Conservation (phyloP, 345 rosid genomes). For the Toxicodendron radicans region DNA sequence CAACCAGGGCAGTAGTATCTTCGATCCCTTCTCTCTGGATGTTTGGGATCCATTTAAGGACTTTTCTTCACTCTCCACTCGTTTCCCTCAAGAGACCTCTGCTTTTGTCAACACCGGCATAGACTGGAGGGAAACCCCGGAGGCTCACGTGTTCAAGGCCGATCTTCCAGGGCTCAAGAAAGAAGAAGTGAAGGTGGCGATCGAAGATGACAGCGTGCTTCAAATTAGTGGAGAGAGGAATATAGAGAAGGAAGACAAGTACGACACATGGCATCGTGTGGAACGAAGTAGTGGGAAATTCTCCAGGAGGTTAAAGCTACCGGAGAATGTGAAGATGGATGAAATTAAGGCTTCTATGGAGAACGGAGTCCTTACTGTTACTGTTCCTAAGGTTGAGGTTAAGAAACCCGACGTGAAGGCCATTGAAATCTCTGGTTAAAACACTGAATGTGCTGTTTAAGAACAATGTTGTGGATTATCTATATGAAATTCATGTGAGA, state of each 20-base stretch:
- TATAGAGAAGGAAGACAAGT: slow-evolving; percentile 26
- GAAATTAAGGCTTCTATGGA: slow-evolving; percentile 21
- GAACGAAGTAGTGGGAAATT: slow-evolving; percentile 24
- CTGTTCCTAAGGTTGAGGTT: too few relatives aligned
- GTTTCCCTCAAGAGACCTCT: slow-evolving; percentile 3
- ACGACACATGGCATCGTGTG: slow-evolving; percentile 24
- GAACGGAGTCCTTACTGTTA: slow-evolving; percentile 11
- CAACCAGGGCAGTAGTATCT: slow-evolving; percentile 4
- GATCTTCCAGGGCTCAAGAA: slow-evolving; percentile 19
- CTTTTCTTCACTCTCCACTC: neutral
- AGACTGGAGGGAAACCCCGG: slow-evolving; percentile 13
- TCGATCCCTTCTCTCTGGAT: slow-evolving; percentile 9
- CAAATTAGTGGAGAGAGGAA: slow-evolving; percentile 23
- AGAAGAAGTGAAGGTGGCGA: slow-evolving; percentile 23
- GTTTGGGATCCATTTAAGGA: slow-evolving; percentile 15
- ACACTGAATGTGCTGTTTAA: too few relatives aligned
- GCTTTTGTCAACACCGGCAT: slow-evolving; percentile 16
- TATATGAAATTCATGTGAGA: too few relatives aligned
- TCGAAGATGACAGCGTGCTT: slow-evolving; percentile 11
- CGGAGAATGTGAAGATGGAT: slow-evolving; percentile 15
- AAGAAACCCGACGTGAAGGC: too few relatives aligned
- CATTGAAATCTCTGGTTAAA: too few relatives aligned
- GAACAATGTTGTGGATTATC: too few relatives aligned
- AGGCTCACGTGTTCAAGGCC: slow-evolving; percentile 14
- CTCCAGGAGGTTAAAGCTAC: slow-evolving; percentile 19